Evolutionary conservation across 495 filamentous ascomycete genomes (phyloP).

Genomic region (Baudoinia panamericana): DNA sequence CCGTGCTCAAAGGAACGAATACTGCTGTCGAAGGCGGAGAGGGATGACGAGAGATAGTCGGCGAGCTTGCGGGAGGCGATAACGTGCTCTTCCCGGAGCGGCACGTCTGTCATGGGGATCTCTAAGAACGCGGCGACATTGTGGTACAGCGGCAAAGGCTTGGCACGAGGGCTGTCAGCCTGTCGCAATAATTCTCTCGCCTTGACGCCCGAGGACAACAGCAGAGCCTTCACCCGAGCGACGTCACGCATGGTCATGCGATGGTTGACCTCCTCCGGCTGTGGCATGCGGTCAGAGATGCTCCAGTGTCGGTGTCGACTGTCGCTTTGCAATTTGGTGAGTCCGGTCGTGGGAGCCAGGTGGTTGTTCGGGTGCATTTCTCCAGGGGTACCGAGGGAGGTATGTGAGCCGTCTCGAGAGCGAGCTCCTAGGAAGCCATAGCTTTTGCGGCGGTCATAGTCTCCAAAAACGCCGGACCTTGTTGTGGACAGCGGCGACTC

Average conservation of each 20-base stretch:
- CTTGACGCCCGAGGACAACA: constrained; percentile 74
- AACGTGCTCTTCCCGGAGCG: constrained; percentile 51
- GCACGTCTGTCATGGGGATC: constrained; percentile 31
- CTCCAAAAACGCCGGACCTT: not conserved
- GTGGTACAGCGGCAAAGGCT: constrained; percentile 30
- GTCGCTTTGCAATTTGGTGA: not conserved
- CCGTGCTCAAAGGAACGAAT: constrained; percentile 39
- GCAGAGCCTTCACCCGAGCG: constrained; percentile 56
- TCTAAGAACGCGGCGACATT: constrained; percentile 31
- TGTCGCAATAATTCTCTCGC: constrained; percentile 62
- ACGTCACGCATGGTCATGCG: constrained; percentile 52
- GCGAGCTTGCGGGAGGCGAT: constrained; percentile 53
- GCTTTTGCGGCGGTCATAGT: constrained; percentile 9
- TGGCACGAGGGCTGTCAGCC: constrained; percentile 34
- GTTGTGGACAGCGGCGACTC: not conserved
- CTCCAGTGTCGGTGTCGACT: constrained; percentile 50
- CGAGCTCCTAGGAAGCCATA: constrained; percentile 12
- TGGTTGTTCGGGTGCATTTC: not conserved
- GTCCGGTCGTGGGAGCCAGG: not conserved
- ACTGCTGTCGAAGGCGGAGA: constrained; percentile 40
- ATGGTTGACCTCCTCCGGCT: constrained; percentile 27
- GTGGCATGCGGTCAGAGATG: constrained; percentile 46
- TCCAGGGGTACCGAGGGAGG: not conserved
- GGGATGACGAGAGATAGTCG: constrained; percentile 41
- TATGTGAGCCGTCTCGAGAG: not conserved